Conservation (phyloP, 169 alveolate genomes). For the Miamiensis avidus region DNA sequence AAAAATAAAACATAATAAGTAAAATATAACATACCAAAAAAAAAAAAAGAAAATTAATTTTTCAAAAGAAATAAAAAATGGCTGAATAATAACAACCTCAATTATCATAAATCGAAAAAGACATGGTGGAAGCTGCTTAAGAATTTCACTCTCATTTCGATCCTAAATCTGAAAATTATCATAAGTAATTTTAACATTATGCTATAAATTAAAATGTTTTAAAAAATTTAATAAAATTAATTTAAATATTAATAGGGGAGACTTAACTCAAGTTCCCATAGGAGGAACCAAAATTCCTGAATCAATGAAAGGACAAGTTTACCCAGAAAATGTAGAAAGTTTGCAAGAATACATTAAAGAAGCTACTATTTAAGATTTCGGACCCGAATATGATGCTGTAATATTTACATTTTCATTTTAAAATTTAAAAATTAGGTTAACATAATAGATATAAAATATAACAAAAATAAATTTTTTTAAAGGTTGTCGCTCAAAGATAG, state of each 20-base stretch:
- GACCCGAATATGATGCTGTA: background rate
- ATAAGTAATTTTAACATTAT: background rate
- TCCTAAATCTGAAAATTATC: background rate
- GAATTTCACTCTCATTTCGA: background rate
- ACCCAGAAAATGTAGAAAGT: background rate
- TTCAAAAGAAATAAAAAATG: background rate
- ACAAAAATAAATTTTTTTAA: too few species aligned
- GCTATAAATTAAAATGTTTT: too few species aligned
- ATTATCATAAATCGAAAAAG: background rate
- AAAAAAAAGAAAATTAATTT: too few species aligned
- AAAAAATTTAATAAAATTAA: too few species aligned
- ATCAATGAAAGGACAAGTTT: background rate
- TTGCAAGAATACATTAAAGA: background rate
- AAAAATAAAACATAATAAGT: too few species aligned
- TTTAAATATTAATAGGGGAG: background rate
- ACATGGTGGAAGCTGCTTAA: background rate
- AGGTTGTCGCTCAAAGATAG: background rate
- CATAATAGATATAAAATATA: too few species aligned
- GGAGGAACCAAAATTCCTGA: background rate
- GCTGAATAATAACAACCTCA: background rate
- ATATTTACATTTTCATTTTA: too few species aligned
- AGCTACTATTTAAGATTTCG: background rate
- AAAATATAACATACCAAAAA: too few species aligned
- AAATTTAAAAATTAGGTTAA: too few species aligned
- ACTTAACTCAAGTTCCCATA: background rate